Evolutionary conservation across 1,284 basidiomycete species (phyloP), one percentile per base, ranked within the genome.

Genomic region (Retiboletus flavoniger): DNA sequence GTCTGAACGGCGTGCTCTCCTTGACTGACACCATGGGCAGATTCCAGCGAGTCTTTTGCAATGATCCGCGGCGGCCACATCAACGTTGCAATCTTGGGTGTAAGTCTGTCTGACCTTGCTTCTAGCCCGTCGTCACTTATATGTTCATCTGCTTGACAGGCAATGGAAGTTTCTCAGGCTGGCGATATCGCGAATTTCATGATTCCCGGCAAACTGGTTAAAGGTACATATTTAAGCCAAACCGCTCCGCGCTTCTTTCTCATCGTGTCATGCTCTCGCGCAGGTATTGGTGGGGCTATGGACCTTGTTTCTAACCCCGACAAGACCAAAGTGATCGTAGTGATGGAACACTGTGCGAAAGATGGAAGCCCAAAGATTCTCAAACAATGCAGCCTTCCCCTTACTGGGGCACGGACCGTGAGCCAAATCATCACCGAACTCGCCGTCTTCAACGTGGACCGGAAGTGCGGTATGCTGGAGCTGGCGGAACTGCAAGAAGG

Each of bases 121-220:
- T 21, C 14, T 38, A 35, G 34, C 13, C 28, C 31, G 8, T 26
- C 1, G 14, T 50, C 7, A 7, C 42, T 54, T 43, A 54, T 42
- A 34, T 38, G 9, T 40, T 10, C 19, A 10, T 36, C 41, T 43
- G 42, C 55, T 55, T 10, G 38, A 36, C 55, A 91, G 89, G 94
- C 95, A 3, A 93, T 98, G 86, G 89, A 98, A 79, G 95, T 98
- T 47, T 93, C 93, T 2, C 85, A 89, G 62, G 85, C 85, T 21
- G 96, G 95, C 55, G 95, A 98, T 69, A 89, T 98, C 57, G 95
- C 96, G 48, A 98, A 98, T 78, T 98, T 93, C 71, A 98, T 97
- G 94, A 93, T 98, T 63, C 95, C 95, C 14, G 92, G 93, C 31
- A 94, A 95, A 74, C 82, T 94, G 67, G 83, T 93, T 50, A 93